phyloP scores from a whole-genome alignment of 108 stramenopile genomes.

The Seminavis robusta region DNA sequence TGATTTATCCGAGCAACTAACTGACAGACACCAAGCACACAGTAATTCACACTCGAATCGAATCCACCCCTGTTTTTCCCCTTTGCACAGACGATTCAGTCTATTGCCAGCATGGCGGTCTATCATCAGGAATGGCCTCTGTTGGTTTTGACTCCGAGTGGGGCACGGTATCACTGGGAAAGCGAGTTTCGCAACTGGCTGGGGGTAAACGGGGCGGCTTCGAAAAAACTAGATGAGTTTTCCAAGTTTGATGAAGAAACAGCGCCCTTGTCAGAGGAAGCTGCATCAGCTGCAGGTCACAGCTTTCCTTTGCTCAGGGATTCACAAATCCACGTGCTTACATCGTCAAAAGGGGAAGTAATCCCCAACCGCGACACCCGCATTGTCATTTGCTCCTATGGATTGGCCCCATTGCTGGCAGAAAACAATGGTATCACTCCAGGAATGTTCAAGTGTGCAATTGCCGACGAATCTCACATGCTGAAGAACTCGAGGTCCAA shows the following conservation, averaged over 20 bases:
- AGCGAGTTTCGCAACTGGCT: constrained; percentile 87
- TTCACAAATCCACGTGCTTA: constrained; percentile 72
- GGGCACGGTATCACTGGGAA: constrained; percentile 94
- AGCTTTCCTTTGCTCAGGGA: constrained; percentile 36
- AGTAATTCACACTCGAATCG: too few relatives aligned
- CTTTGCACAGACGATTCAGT: constrained; percentile 92
- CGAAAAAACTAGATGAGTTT: constrained; percentile 10
- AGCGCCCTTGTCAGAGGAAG: too few relatives aligned
- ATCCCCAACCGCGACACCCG: constrained; percentile 42
- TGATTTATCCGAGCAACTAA: too few relatives aligned
- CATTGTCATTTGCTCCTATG: constrained; percentile 84
- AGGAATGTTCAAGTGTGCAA: constrained; percentile 79
- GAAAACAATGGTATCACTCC: constrained; percentile 36
- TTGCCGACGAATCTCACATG: constrained; percentile 96
- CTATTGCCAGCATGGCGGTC: constrained; percentile 83
- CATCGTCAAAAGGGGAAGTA: constrained; percentile 50
- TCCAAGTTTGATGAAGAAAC: constrained; percentile 4
- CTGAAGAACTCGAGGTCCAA: constrained; percentile 86
- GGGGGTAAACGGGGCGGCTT: constrained; percentile 29
- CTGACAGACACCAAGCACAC: too few relatives aligned
- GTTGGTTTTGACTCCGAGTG: constrained; percentile 86
- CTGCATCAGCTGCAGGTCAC: neutral
- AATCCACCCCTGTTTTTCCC: too few relatives aligned
- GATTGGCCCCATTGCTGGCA: constrained; percentile 64
- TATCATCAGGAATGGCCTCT: constrained; percentile 90